These are phyloP conservation scores for Anastatica hierochuntica DNA, from an alignment of 345 rosid species.

Conservation along the genomic window DNA sequence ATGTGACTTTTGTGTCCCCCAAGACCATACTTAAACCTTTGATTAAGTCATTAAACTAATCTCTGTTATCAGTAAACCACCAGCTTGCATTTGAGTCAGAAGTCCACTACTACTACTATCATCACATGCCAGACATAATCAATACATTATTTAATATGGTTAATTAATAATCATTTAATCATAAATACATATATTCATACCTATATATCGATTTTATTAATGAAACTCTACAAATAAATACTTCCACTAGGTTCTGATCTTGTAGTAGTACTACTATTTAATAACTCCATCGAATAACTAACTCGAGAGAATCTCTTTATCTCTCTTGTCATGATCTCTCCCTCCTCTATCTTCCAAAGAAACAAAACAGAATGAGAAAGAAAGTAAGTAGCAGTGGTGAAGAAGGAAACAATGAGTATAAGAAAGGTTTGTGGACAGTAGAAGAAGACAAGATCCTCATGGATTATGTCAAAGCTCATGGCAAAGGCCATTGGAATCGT, in stretches of 20 bases:
- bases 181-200: not conserved
- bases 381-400: conserved; percentile 12
- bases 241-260: too few relatives aligned
- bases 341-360: not conserved
- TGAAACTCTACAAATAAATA: too few relatives aligned
- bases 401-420: conserved; percentile 29
- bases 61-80: conserved; percentile 1
- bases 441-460: conserved; percentile 41
- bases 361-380: conserved; percentile 19
- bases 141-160: too few relatives aligned
- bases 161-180: too few relatives aligned
- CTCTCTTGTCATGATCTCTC: too few relatives aligned
- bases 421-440: conserved; percentile 39
- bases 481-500: conserved; percentile 62
- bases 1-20: conserved; percentile 27
- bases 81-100: too few relatives aligned
- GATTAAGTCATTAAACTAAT: conserved; percentile 8
- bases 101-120: too few relatives aligned
- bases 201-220: not conserved
- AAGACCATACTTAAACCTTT: conserved; percentile 15
- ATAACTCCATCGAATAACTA: too few relatives aligned
- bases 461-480: conserved; percentile 44
- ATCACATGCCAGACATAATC: conserved; percentile 23
- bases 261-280: conserved; percentile 12
- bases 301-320: too few relatives aligned